Base-by-base conservation (phyloP, 768 basidiomycete species). In the Boletus sensibilis region DNA sequence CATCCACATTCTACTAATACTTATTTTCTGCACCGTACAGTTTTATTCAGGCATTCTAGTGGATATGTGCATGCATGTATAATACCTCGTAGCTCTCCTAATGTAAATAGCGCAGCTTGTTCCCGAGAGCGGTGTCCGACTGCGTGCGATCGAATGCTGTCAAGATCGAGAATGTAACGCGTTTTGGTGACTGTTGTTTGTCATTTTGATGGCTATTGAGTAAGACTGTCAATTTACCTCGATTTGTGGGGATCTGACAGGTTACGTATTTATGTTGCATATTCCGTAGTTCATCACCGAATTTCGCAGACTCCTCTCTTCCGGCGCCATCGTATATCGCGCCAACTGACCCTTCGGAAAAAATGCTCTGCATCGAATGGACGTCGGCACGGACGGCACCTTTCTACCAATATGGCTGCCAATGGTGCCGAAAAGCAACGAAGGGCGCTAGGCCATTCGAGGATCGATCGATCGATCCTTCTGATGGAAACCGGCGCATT, bases 41-140 rank as follows among this genome's bases (percentile, higher is more conserved):
- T 58, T 61, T 71, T 71, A 72, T 70, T 64, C 61, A 50, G 59
- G 64, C 70, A 70, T 69, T 62, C 55, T 72, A 72, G 69, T 71
- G 70, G 69, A 71, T 72, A 66, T 72, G 68, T 72, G 69, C 70
- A 73, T 73, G 64, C 70, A 69, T 73, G 71, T 71, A 73, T 68
- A 69, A 68, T 73, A 71, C 67, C 48, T 43, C 51, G 59, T 62
- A 64, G 57, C 39, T 41, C 58, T 60, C 61, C 48, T 71, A 73
- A 71, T 71, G 62, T 71, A 72, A 41, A 67, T 73, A 73, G 65
- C 58, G 50, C 62, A 37, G 34, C 52, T 59, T 55, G 50, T 50
- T 50, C 45, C 25, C 50, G 41, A 38, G 25, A 34, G 35, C 50
- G 42, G 37, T 41, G 33, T 57, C 47, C 34, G 41, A 45, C 23